Percentiles rank a stretch among this genome's conserved stretches.
Evolutionary conservation across 179 eudicot species (phyloP).

Genomic region (Nepenthes alata): DNA sequence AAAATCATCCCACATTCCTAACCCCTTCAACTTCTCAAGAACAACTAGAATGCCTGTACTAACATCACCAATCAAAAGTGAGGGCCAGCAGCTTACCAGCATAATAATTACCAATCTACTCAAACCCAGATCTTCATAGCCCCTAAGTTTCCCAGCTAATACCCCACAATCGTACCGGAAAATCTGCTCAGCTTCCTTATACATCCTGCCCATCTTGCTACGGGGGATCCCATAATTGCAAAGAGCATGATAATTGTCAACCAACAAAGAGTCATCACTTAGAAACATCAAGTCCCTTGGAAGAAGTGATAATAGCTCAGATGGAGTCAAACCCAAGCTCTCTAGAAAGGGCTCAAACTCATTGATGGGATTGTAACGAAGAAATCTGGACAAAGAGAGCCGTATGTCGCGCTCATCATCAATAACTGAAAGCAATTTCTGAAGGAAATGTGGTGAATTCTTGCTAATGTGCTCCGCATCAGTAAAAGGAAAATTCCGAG

Average conservation of each 20-base stretch:
- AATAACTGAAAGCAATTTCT: conserved; percentile 24
- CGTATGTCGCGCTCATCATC: conserved; percentile 22
- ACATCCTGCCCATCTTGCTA: conserved; percentile 34
- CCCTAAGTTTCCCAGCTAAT: conserved; percentile 26
- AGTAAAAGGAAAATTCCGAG: conserved; percentile 25
- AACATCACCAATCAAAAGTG: conserved; percentile 26
- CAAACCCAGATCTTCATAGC: conserved; percentile 37
- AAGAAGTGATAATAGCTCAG: conserved; percentile 17
- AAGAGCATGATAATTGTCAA: conserved; percentile 37
- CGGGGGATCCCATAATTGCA: conserved; percentile 43
- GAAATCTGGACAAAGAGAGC: conserved; percentile 26
- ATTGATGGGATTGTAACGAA: conserved; percentile 41
- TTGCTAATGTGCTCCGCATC: conserved; percentile 49
- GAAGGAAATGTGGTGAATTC: conserved; percentile 35
- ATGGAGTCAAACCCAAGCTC: conserved; percentile 39
- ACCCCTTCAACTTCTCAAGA: conserved; percentile 22
- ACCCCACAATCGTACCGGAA: conserved; percentile 27
- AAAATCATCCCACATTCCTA: conserved; percentile 35
- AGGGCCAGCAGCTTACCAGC: conserved; percentile 33
- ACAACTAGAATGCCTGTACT: conserved; percentile 18
- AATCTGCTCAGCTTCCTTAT: conserved; percentile 33
- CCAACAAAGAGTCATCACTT: conserved; percentile 27
- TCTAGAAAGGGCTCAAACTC: conserved; percentile 51
- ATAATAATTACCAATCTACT: conserved; percentile 28
- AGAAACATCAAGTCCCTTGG: conserved; percentile 35